A percentile compares a stretch with the other conserved stretches of the same genome.
These are phyloP conservation scores for Nakazawaea ishiwadae DNA, from an alignment of 805 yeast genomes.

Conservation along the genomic window DNA sequence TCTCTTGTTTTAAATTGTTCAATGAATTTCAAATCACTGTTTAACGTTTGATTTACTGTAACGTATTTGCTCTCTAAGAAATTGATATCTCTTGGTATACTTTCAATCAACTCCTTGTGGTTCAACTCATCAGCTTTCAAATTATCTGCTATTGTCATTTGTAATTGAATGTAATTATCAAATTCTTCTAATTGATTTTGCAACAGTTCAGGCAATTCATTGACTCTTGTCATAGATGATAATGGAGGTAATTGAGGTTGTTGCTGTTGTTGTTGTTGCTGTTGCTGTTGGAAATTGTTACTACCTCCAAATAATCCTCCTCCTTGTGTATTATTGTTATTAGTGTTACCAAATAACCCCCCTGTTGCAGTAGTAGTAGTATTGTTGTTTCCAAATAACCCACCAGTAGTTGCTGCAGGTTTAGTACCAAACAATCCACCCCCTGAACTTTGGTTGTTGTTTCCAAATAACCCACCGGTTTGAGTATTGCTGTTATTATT, in stretches of 20 bases:
- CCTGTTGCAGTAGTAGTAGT: constrained; percentile 15
- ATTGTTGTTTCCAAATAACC: constrained; percentile 28
- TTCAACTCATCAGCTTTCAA: constrained; percentile 56
- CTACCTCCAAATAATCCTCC: constrained; percentile 20
- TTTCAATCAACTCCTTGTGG: constrained; percentile 59
- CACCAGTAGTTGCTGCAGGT: constrained; percentile 20
- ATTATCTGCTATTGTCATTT: constrained; percentile 67
- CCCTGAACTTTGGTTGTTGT: constrained; percentile 12
- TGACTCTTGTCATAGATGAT: constrained; percentile 71
- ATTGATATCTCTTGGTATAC: constrained; percentile 70
- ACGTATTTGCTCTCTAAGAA: constrained; percentile 58
- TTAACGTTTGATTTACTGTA: constrained; percentile 60
- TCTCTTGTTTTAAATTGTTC: constrained; percentile 37
- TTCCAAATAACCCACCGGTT: constrained; percentile 20
- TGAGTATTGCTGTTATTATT: constrained; percentile 1
- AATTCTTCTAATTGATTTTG: constrained; percentile 66
- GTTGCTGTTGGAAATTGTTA: constrained; percentile 20
- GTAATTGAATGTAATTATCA: constrained; percentile 68
- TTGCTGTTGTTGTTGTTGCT: constrained; percentile 35
- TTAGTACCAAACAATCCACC: constrained; percentile 17
- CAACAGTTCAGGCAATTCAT: constrained; percentile 67
- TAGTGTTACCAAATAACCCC: constrained; percentile 17
- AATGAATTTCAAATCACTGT: constrained; percentile 42
- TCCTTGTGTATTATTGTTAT: constrained; percentile 15
- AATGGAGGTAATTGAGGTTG: constrained; percentile 44